phyloP scores from a whole-genome alignment of 345 rosid genomes.

The Brassica nigra region DNA sequence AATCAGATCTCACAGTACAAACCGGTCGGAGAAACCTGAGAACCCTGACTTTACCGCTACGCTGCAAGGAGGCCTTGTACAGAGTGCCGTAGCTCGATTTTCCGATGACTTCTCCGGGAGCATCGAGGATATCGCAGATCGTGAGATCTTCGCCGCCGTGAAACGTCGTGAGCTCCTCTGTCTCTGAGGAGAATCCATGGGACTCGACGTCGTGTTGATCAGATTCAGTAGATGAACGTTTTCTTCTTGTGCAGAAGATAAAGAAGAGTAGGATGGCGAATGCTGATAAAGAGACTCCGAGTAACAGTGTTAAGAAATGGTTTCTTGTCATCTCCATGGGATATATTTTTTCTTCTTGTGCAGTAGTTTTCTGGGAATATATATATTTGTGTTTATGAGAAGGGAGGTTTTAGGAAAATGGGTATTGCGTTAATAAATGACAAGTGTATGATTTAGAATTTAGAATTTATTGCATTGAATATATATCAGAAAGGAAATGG shows the following conservation, averaged over 20 bases:
- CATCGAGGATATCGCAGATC: constrained; percentile 78
- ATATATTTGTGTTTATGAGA: background rate
- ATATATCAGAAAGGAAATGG: background rate
- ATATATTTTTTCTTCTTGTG: background rate
- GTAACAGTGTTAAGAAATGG: constrained; percentile 55
- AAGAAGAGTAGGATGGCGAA: constrained; percentile 46
- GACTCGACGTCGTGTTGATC: constrained; percentile 47
- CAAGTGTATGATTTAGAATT: background rate
- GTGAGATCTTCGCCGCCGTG: constrained; percentile 73
- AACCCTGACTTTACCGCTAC: constrained; percentile 53
- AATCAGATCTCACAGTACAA: constrained; percentile 50
- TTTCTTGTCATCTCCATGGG: constrained; percentile 48
- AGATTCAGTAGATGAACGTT: constrained; percentile 15
- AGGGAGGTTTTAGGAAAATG: background rate
- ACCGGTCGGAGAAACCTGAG: constrained; percentile 85
- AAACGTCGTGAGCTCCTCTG: constrained; percentile 68
- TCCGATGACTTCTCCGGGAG: constrained; percentile 96
- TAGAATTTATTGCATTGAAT: background rate
- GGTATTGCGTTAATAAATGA: background rate
- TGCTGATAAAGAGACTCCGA: constrained; percentile 45
- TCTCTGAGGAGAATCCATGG: constrained; percentile 20
- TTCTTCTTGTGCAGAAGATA: constrained; percentile 37
- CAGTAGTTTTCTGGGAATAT: background rate
- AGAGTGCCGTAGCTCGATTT: constrained; percentile 85
- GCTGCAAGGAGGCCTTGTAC: constrained; percentile 73